These are phyloP conservation scores for Puya raimondii DNA, from an alignment of 176 grass and related monocot species.

Conservation along the genomic window DNA sequence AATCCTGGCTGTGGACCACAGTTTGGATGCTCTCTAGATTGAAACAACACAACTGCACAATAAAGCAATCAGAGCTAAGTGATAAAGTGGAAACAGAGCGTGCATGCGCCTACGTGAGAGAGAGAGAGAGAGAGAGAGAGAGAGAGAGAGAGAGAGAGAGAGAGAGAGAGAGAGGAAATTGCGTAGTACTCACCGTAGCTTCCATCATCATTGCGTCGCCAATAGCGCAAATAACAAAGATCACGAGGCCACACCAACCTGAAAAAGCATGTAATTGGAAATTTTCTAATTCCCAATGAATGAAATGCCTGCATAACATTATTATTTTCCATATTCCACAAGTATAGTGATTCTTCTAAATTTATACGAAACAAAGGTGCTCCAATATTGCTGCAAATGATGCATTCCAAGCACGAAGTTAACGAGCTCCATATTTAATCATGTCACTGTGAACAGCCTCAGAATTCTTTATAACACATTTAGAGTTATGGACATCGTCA, in stretches of 20 bases:
- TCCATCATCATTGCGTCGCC: conserved; percentile 95
- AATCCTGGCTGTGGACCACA: conserved; percentile 61
- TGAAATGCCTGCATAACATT: not conserved
- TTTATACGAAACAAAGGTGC: not conserved
- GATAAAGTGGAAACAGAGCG: not conserved
- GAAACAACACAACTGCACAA: conserved; percentile 79
- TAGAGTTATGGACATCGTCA: too few relatives aligned
- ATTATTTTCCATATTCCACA: not conserved
- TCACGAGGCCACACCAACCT: conserved; percentile 94
- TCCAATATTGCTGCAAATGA: not conserved
- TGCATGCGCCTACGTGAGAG: not conserved
- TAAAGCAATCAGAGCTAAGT: conserved; percentile 18
- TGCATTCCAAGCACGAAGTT: too few relatives aligned
- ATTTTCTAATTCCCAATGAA: not conserved
- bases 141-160: conserved; percentile 6
- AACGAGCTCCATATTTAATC: too few relatives aligned
- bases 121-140: too few relatives aligned
- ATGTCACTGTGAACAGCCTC: too few relatives aligned
- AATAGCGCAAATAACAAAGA: conserved; percentile 94
- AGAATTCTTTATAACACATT: too few relatives aligned
- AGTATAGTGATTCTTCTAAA: not conserved
- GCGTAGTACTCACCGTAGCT: conserved; percentile 60
- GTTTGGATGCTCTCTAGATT: conserved; percentile 73
- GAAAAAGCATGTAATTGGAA: conserved; percentile 19
- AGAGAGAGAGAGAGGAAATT: conserved; percentile 5